phyloP scores from a whole-genome alignment of 1,284 basidiomycete genomes.

The Tilletia indica region DNA sequence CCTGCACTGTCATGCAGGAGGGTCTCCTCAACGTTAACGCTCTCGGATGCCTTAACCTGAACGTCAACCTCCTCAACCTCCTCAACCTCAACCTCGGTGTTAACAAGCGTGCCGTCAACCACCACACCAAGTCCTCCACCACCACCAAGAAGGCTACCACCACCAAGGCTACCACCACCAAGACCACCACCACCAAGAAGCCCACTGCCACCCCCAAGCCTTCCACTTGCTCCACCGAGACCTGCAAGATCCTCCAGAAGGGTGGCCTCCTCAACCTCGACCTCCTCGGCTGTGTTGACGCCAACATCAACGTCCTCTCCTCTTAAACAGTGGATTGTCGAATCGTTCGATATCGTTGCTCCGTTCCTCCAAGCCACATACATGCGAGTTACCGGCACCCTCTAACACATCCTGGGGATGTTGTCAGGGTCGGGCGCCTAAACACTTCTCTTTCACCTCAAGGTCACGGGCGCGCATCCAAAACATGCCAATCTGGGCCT shows the following conservation, averaged over 20 bases:
- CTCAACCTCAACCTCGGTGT: slow-evolving; percentile 8
- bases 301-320: slow-evolving; percentile 17
- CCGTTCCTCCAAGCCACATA: too few relatives aligned
- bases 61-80: not conserved
- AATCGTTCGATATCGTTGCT: too few relatives aligned
- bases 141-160: slow-evolving; percentile 8
- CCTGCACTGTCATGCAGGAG: not conserved
- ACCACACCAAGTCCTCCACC: slow-evolving; percentile 8
- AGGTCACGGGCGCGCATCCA: too few relatives aligned
- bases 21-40: slow-evolving; percentile 14
- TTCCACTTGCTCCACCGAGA: not conserved
- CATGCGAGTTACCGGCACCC: too few relatives aligned
- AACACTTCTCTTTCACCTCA: too few relatives aligned
- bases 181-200: slow-evolving; percentile 3
- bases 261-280: slow-evolving; percentile 15
- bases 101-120: slow-evolving; percentile 9
- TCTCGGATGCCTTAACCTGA: slow-evolving; percentile 2
- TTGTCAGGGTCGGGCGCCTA: too few relatives aligned
- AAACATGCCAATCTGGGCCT: too few relatives aligned
- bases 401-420: too few relatives aligned
- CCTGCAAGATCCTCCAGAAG: slow-evolving; percentile 10
- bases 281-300: slow-evolving; percentile 14
- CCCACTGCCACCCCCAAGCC: slow-evolving; percentile 14
- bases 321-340: too few relatives aligned
- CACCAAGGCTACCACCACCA: slow-evolving; percentile 5